Conservation (phyloP, 495 filamentous ascomycete genomes). For the Penicillium ucsense region DNA sequence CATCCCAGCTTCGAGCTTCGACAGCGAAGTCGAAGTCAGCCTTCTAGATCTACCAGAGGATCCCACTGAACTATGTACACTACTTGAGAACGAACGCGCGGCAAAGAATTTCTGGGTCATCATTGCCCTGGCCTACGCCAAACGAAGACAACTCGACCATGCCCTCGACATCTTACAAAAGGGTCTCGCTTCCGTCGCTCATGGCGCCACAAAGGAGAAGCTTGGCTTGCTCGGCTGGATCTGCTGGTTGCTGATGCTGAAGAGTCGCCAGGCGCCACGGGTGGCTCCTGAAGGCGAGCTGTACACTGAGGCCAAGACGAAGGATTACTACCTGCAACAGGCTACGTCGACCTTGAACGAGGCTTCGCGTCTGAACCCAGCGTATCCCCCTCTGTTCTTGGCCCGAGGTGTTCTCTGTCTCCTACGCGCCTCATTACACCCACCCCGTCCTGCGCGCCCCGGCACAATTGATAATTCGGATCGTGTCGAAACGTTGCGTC, state of each 20-base stretch:
- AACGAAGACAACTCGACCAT: slow-evolving; percentile 83
- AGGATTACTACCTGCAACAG: slow-evolving; percentile 85
- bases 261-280: slow-evolving; percentile 84
- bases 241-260: slow-evolving; percentile 88
- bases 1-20: slow-evolving; percentile 72
- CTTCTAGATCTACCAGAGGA: slow-evolving; percentile 86
- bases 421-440: slow-evolving; percentile 74
- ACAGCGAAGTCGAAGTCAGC: slow-evolving; percentile 87
- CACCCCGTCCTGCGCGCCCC: slow-evolving; percentile 51
- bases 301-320: slow-evolving; percentile 68
- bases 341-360: slow-evolving; percentile 88
- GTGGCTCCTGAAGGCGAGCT: slow-evolving; percentile 52
- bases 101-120: slow-evolving; percentile 90
- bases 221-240: slow-evolving; percentile 73
- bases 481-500: slow-evolving; percentile 66
- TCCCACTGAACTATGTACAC: slow-evolving; percentile 86
- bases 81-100: slow-evolving; percentile 85
- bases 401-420: slow-evolving; percentile 87
- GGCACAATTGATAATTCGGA: slow-evolving; percentile 61
- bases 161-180: slow-evolving; percentile 89
- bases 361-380: slow-evolving; percentile 83
- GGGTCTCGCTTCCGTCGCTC: slow-evolving; percentile 63
- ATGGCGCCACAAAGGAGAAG: slow-evolving; percentile 68
- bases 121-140: slow-evolving; percentile 92
- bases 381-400: slow-evolving; percentile 77